Conservation (phyloP, 768 basidiomycete genomes). For the Amanita rimosa region DNA sequence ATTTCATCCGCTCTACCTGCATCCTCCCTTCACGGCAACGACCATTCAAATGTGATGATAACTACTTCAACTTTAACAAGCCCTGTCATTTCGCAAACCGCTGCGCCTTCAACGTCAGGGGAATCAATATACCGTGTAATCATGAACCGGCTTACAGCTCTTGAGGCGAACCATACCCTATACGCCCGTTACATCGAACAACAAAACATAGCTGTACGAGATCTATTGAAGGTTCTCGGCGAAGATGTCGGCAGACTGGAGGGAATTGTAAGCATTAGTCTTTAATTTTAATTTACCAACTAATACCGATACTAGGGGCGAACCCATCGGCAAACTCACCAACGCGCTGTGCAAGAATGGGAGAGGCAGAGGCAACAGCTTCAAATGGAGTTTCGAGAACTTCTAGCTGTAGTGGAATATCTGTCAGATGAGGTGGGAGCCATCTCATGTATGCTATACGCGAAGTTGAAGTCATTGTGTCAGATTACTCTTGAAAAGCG, state of each 20-base stretch:
- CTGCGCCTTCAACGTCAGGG: constrained; percentile 29
- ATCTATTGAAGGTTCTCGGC: constrained; percentile 60
- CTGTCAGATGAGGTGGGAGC: constrained; percentile 69
- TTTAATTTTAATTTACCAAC: not conserved
- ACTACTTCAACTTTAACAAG: constrained; percentile 7
- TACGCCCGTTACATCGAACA: constrained; percentile 83
- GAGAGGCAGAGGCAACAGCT: constrained; percentile 55
- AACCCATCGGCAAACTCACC: constrained; percentile 56
- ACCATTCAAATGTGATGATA: not conserved
- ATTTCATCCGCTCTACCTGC: not conserved
- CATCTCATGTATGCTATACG: constrained; percentile 1
- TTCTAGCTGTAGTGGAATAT: constrained; percentile 60
- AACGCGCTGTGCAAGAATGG: constrained; percentile 54
- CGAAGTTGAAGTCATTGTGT: not conserved
- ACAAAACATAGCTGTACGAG: constrained; percentile 67
- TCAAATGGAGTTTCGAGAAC: constrained; percentile 58
- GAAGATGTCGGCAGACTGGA: constrained; percentile 74
- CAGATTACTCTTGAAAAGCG: constrained; percentile 85
- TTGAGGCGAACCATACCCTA: constrained; percentile 83
- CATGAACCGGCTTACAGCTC: constrained; percentile 78
- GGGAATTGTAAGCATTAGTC: constrained; percentile 43
- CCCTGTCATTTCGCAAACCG: constrained; percentile 9
- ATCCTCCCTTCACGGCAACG: not conserved
- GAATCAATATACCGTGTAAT: constrained; percentile 96
- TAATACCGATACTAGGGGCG: constrained; percentile 33